phyloP scores from a whole-genome alignment of 306 rosid genomes.

The Chamaecrista fasciculata region DNA sequence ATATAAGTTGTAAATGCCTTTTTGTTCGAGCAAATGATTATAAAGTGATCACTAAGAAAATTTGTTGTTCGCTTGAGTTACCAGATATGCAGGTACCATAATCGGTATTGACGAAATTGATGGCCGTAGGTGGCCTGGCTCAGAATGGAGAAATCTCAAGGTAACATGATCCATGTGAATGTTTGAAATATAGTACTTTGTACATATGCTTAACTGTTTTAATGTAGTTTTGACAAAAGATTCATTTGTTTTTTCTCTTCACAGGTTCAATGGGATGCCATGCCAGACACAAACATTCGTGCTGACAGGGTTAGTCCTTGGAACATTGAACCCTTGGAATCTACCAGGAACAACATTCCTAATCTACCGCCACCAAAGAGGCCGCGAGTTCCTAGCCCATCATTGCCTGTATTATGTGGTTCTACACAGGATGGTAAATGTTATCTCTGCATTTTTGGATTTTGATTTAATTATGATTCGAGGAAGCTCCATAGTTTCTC shows the following conservation, averaged over 20 bases:
- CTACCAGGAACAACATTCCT: conserved; percentile 13
- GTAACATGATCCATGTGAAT: conserved; percentile 34
- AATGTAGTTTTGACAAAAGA: conserved; percentile 8
- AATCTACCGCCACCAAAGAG: conserved; percentile 34
- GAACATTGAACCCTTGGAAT: conserved; percentile 48
- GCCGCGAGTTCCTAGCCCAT: conserved; percentile 21
- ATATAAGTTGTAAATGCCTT: not conserved
- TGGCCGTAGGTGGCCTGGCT: conserved; percentile 56
- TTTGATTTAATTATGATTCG: conserved; percentile 6
- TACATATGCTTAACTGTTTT: not conserved
- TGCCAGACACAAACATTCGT: conserved; percentile 19
- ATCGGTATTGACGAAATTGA: conserved; percentile 52
- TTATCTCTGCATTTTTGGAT: conserved; percentile 1
- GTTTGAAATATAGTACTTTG: conserved; percentile 6
- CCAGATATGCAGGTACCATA: conserved; percentile 56
- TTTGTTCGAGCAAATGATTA: not conserved
- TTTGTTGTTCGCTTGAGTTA: conserved; percentile 23
- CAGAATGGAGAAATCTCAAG: conserved; percentile 71
- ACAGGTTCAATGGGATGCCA: conserved; percentile 69
- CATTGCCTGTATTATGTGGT: conserved; percentile 26
- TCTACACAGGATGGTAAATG: conserved; percentile 45
- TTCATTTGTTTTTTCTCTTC: not conserved
- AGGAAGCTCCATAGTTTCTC: conserved; percentile 16
- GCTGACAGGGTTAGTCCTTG: conserved; percentile 71
- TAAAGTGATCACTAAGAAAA: not conserved